Evolutionary conservation across 2,329 filamentous ascomycete species (phyloP).

Genomic region (Xylaria sp.): DNA sequence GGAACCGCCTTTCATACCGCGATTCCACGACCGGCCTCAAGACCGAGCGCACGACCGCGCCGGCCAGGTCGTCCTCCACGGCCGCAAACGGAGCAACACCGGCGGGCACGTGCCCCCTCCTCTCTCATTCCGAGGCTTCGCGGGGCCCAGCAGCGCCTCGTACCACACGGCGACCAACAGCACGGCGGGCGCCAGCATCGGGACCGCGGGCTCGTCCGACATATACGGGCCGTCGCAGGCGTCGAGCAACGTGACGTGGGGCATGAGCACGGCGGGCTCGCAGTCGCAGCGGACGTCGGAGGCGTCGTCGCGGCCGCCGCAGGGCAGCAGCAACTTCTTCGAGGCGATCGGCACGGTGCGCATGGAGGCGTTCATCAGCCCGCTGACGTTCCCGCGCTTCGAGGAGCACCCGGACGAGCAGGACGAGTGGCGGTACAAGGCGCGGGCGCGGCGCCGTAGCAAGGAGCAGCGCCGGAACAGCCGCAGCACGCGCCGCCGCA

Average conservation of each 20-base stretch:
- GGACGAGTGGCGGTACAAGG: slow-evolving; percentile 52
- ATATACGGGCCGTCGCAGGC: slow-evolving; percentile 60
- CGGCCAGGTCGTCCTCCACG: slow-evolving; percentile 58
- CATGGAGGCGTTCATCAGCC: slow-evolving; percentile 94
- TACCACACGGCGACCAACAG: slow-evolving; percentile 57
- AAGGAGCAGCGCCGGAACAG: slow-evolving; percentile 58
- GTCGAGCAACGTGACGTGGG: slow-evolving; percentile 48
- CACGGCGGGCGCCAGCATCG: slow-evolving; percentile 59
- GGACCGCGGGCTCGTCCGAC: slow-evolving; percentile 64
- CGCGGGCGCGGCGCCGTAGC: slow-evolving; percentile 55
- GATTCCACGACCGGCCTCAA: slow-evolving; percentile 62
- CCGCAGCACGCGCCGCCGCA: no score
- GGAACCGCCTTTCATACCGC: slow-evolving; percentile 71
- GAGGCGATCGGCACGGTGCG: slow-evolving; percentile 88
- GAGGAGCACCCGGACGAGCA: slow-evolving; percentile 52
- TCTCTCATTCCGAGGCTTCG: slow-evolving; percentile 78
- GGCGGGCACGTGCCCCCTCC: slow-evolving; percentile 73
- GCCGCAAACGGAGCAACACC: slow-evolving; percentile 87
- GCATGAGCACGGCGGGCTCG: slow-evolving; percentile 45
- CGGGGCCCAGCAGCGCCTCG: slow-evolving; percentile 48
- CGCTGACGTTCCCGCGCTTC: slow-evolving; percentile 53
- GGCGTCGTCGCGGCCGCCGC: slow-evolving; percentile 51
- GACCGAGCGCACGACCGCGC: slow-evolving; percentile 48
- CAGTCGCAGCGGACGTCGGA: slow-evolving; percentile 57
- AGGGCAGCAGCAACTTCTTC: slow-evolving; percentile 70